phyloP scores from a whole-genome alignment of 345 rosid genomes.

The Nephelium lappaceum region DNA sequence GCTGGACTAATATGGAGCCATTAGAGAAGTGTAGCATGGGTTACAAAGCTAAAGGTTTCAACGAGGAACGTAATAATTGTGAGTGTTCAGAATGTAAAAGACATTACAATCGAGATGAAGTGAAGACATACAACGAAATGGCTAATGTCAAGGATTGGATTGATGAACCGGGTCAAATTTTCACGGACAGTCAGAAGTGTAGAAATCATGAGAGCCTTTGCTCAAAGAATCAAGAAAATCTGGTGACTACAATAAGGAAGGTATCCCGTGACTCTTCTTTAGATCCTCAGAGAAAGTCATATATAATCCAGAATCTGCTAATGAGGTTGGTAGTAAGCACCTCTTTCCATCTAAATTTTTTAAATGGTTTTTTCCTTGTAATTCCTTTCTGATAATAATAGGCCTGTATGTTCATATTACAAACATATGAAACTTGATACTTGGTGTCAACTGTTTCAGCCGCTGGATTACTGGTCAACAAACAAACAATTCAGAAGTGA shows the following conservation, averaged over 20 bases:
- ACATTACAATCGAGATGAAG: slow-evolving; percentile 23
- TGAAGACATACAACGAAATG: slow-evolving; percentile 29
- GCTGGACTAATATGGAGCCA: slow-evolving; percentile 24
- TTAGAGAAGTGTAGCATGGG: slow-evolving; percentile 21
- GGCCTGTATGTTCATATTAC: not conserved
- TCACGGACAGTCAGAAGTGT: slow-evolving; percentile 31
- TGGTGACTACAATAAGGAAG: slow-evolving; percentile 67
- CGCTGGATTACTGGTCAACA: slow-evolving; percentile 66
- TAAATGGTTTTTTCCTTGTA: too few relatives aligned
- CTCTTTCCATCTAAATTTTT: not conserved
- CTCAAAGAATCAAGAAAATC: slow-evolving; percentile 60
- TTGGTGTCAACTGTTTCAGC: slow-evolving; percentile 53
- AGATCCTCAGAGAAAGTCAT: slow-evolving; percentile 62
- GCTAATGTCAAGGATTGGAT: slow-evolving; percentile 9
- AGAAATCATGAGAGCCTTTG: slow-evolving; percentile 36
- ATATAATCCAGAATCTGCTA: slow-evolving; percentile 64
- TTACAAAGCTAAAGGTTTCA: slow-evolving; percentile 23
- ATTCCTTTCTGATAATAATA: too few relatives aligned
- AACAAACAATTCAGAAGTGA: slow-evolving; percentile 34
- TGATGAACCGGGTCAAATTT: slow-evolving; percentile 30
- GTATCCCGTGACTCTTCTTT: slow-evolving; percentile 67
- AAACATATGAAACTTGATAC: slow-evolving; percentile 27
- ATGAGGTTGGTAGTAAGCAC: slow-evolving; percentile 55
- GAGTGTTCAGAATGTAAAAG: slow-evolving; percentile 35
- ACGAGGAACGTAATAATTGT: slow-evolving; percentile 26